A percentile compares a stretch with the other conserved stretches of the same genome.
phyloP scores from a whole-genome alignment of 225 moss, liverwort and hornwort species.

The Antitrichia curtipendula region DNA sequence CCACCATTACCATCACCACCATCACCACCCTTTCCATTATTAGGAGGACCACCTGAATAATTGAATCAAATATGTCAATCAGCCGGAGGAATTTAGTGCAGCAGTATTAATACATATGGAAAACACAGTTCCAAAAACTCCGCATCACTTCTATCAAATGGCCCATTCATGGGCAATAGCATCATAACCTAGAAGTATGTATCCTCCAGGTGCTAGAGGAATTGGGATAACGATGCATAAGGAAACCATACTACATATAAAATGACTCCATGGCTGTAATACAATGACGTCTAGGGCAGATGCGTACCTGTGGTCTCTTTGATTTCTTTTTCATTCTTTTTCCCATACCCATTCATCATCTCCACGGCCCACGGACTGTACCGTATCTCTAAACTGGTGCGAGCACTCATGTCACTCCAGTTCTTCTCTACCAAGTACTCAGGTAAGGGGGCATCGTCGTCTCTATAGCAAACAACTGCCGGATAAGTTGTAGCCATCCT shows the following conservation, averaged over 20 bases:
- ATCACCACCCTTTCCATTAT: conserved; percentile 68
- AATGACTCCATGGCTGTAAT: neutral
- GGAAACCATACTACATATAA: neutral
- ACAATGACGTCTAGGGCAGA: neutral
- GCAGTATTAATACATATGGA: neutral
- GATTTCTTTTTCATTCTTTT: conserved; percentile 18
- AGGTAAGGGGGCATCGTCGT: conserved; percentile 69
- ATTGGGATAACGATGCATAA: neutral
- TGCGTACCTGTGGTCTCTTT: conserved; percentile 59
- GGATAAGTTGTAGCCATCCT: conserved; percentile 20
- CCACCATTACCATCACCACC: conserved; percentile 66
- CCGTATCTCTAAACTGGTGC: conserved; percentile 58
- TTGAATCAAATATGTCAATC: neutral
- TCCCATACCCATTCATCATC: conserved; percentile 66
- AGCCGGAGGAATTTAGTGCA: neutral
- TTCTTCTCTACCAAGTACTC: conserved; percentile 63
- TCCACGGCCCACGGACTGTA: conserved; percentile 74
- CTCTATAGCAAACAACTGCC: conserved; percentile 55
- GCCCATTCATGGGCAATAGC: neutral
- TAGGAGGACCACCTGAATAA: conserved; percentile 56
- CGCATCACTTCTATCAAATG: neutral
- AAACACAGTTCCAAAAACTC: neutral
- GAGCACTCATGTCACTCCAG: conserved; percentile 50
- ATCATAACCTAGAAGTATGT: neutral
- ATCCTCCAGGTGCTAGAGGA: neutral